Evolutionary conservation across 108 stramenopile genomes (phyloP), one percentile per base, ranked within the genome.

Genomic region (Cylindrotheca closterium): DNA sequence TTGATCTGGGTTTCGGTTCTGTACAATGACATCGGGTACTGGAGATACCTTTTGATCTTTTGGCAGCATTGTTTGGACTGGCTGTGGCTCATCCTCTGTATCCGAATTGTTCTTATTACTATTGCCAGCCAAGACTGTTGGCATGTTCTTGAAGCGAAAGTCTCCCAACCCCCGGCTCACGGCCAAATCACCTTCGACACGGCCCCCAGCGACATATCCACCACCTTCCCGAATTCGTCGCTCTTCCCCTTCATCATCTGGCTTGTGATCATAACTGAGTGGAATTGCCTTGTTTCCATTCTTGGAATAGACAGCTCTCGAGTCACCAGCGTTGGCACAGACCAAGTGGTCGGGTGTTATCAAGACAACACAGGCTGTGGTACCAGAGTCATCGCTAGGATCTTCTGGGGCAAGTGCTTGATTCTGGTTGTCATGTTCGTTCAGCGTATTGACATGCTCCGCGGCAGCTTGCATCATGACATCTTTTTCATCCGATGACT

Each of bases 261-360:
- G 98, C 70, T 99, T 99, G 74, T 99, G 98, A 82, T 99, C 98
- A 60, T 84, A 89, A 32, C 79, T 81, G 32, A 98, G 70, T 12
- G 96, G 89, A 24, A 88, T 96, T 37, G 63, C 8, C 90, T 95
- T 31, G 89, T 92, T 15, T 52, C 47, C 0, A 12, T 60, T 47
- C 3, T 64, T 52, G 51, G 55, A 63, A 28, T 49, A 58, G 47
- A 68, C 59, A 34, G 93, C 74, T 30, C 98, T 82, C 29, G 93
- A 94, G 72, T 99, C 98, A 31, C 98, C 98, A 15, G 95, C 92
- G 69, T 99, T 99, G 73, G 96, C 96, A 64, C 94, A 96, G 33
- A 98, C 70, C 27, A 98, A 70, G 51, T 79, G 84, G 21, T 73
- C 68, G 7, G 97, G 97, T 10, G 96, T 93, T 3, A 96, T 42